phyloP scores from a whole-genome alignment of 805 yeast species.

The Schwanniomyces sp. region DNA sequence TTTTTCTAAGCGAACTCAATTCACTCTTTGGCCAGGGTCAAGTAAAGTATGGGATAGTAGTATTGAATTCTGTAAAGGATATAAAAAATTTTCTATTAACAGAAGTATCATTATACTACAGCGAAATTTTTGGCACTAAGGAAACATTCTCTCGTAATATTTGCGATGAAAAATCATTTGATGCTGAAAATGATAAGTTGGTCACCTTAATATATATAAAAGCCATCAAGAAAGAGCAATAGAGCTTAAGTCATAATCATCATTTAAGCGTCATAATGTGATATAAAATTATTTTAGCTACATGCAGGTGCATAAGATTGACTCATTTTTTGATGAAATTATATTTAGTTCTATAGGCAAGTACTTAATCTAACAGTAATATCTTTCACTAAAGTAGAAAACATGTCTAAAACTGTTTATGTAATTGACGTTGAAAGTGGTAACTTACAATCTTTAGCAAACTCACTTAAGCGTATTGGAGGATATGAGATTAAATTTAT shows the following conservation, averaged over 20 bases:
- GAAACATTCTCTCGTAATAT: constrained; percentile 24
- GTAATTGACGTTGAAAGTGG: constrained; percentile 95
- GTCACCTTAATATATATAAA: constrained; percentile 24
- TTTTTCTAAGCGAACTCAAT: constrained; percentile 19
- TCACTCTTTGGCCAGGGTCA: constrained; percentile 31
- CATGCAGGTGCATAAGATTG: not conserved
- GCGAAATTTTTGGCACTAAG: constrained; percentile 33
- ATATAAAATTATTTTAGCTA: not conserved
- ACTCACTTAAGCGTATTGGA: constrained; percentile 81
- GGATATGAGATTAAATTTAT: constrained; percentile 60
- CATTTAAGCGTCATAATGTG: not conserved
- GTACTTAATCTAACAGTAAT: no score
- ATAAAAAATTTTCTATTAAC: constrained; percentile 28
- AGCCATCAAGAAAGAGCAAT: constrained; percentile 17
- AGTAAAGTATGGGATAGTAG: constrained; percentile 28
- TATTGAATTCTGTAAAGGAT: constrained; percentile 29
- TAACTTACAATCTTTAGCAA: constrained; percentile 81
- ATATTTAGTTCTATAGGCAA: no score
- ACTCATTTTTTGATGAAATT: not conserved
- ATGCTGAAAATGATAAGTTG: constrained; percentile 7
- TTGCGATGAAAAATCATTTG: constrained; percentile 10
- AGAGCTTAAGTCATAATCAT: not conserved
- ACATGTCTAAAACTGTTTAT: constrained; percentile 41
- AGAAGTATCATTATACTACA: constrained; percentile 26
- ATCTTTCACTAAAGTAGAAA: not conserved